phyloP scores from a whole-genome alignment of 306 rosid genomes.

The Trifolium repens region DNA sequence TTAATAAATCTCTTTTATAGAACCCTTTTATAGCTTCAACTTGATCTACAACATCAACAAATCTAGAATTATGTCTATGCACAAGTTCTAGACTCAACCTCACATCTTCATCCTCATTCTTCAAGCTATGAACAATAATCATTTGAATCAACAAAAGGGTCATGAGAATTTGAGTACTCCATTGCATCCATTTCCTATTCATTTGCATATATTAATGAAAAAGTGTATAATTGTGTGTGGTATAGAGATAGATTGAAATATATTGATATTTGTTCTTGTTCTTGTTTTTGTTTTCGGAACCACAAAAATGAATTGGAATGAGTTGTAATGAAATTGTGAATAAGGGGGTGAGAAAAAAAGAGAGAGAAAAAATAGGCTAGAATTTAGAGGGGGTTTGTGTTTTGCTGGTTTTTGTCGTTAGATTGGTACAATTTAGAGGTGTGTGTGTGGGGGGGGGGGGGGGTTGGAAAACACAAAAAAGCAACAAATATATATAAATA shows the following conservation, averaged over 20 bases:
- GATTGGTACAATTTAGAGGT: conserved; percentile 34
- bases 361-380: conserved; percentile 33
- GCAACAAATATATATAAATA: conserved; percentile 13
- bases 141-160: conserved; percentile 45
- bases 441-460: conserved; percentile 14
- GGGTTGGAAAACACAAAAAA: conserved; percentile 1
- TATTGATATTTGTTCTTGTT: not conserved
- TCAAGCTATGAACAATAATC: conserved; percentile 9
- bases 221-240: not conserved
- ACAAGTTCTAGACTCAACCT: conserved; percentile 55
- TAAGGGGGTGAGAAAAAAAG: not conserved
- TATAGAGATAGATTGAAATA: not conserved
- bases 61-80: conserved; percentile 51
- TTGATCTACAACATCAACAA: not conserved
- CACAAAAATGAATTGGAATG: conserved; percentile 13
- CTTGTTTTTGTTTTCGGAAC: not conserved
- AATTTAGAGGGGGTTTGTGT: conserved; percentile 36
- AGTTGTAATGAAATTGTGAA: not conserved
- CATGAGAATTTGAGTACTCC: conserved; percentile 14
- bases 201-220: conserved; percentile 3
- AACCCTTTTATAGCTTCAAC: conserved; percentile 45
- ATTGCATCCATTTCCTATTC: conserved; percentile 37
- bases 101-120: not conserved
- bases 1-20: conserved; percentile 42
- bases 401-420: conserved; percentile 25